Evolutionary conservation across 768 basidiomycete species (phyloP), one percentile per base, ranked within the genome.

Genomic region (Amanita jacksonii): DNA sequence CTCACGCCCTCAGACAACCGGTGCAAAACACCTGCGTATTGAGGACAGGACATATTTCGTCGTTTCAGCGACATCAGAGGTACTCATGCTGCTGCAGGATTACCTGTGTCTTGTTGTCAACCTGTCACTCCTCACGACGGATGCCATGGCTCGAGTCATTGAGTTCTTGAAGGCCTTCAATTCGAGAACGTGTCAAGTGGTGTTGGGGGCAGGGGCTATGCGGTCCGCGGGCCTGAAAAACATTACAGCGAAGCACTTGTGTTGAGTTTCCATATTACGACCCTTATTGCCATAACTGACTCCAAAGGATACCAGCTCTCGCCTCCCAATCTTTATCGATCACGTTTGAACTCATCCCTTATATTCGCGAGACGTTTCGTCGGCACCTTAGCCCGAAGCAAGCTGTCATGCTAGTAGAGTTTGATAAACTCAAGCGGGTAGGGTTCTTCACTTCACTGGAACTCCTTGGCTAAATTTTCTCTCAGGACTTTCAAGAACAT

Each of bases 171-270:
- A 97, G 65, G 84, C 92, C 20, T 98, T 94, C 70, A 99, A 99
- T 61, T 98, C 94, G 23, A 70, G 96, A 52, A 94, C 91, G 2
- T 99, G 96, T 62, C 96, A 98, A 60, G 93, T 98, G 35, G 96
- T 99, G 1, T 71, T 99, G 7, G 96, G 96, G 3, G 96, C 96
- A 7, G 96, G 96, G 10, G 96, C 96, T n/a, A 97, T 98, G 93
- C 74, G 92, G 33, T 92, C 89, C 13, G 96, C 96, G 15, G 96
- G 96, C 5, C 64, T 99, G 55, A 97, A 89, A 64, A 94, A 98
- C 58, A 99, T 99, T 58, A 97, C 96, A 0, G 96, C 96, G 31
- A 96, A 91, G 61, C 94, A 99, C 68, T 99, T 18, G 92, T 91
- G 88, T 50, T 49, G 76, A 56, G 48, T 47, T 41, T 13, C 4